These are phyloP conservation scores for Vanrija pseudolonga DNA, from an alignment of 1,284 basidiomycete species.

Conservation along the genomic window DNA sequence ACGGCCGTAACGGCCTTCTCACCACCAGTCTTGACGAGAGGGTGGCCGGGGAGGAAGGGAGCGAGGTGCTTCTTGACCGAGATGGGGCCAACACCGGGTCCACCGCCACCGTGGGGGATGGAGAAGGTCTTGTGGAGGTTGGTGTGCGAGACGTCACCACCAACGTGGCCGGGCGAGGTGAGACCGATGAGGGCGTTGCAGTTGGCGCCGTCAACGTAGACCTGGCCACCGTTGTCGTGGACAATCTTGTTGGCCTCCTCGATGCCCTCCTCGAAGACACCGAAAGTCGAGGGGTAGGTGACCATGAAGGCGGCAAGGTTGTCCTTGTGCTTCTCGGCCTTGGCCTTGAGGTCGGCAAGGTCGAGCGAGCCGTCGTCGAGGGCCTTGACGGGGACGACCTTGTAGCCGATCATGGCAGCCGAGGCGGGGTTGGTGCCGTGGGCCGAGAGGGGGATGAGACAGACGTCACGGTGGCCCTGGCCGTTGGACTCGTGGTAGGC, in stretches of 20 bases:
- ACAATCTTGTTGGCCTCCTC: constrained; percentile 89
- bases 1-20: constrained; percentile 78
- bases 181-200: constrained; percentile 93
- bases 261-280: constrained; percentile 92
- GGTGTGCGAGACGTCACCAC: constrained; percentile 95
- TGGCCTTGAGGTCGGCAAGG: constrained; percentile 74
- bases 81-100: constrained; percentile 87
- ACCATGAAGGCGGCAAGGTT: constrained; percentile 96
- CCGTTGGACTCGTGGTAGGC: constrained; percentile 90
- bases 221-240: constrained; percentile 92
- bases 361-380: constrained; percentile 84
- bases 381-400: constrained; percentile 90
- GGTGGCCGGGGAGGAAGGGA: constrained; percentile 92
- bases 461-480: constrained; percentile 81
- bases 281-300: constrained; percentile 93
- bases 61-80: constrained; percentile 90
- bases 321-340: constrained; percentile 87
- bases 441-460: constrained; percentile 90
- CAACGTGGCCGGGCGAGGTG: constrained; percentile 91
- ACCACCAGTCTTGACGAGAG: constrained; percentile 66
- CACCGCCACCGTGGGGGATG: constrained; percentile 92
- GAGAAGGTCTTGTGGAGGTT: constrained; percentile 81
- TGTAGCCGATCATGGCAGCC: constrained; percentile 94
- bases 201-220: constrained; percentile 96
- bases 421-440: constrained; percentile 96